Evolutionary conservation across 306 rosid genomes (phyloP), one percentile per base, ranked within the genome.

Genomic region (Argentina anserina): DNA sequence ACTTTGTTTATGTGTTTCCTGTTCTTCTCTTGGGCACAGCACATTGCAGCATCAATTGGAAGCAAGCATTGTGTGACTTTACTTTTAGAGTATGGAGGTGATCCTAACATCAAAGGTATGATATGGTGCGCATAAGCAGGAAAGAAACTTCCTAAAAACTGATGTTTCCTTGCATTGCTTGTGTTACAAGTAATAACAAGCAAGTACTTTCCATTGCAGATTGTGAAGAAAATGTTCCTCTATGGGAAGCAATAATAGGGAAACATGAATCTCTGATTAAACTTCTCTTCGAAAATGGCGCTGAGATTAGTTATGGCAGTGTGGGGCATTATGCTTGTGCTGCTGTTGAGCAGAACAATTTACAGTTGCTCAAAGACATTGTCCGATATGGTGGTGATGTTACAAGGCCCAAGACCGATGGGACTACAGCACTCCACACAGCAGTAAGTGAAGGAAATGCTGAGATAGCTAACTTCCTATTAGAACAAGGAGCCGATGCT

Each of bases 11-110:
- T 62, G 25, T 36, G 43, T 34, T 15, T n/a, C 20, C 25, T 74
- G 34, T 64, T 25, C 69, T 34, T 4, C 31, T 69, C 33, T 84
- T 74, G 52, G 62, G 81, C 15, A 49, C 90, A 90, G 96, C 88
- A 86, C 76, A 80, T 86, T 65, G 90, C 96, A 41, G 87, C 87
- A 80, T 79, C 83, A 33, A 88, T 73, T 42, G 96, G 96, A 79
- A 74, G 76, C 49, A 73, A 66, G 71, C 66, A 70, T 36, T 88
- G 91, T 78, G 83, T 81, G 53, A 60, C 63, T 78, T 78, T 84
- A 60, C 96, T 90, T 63, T 56, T 88, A 50, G 81, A 88, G 66
- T 75, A 76, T 80, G 91, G 88, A 52, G 88, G 88, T 17, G 80
- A 86, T 77, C 90, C 96, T 37, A 88, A 86, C 79, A 64, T 20